Base-by-base conservation (phyloP, 1,139 yeast species). In the Yamadazyma aaseri region DNA sequence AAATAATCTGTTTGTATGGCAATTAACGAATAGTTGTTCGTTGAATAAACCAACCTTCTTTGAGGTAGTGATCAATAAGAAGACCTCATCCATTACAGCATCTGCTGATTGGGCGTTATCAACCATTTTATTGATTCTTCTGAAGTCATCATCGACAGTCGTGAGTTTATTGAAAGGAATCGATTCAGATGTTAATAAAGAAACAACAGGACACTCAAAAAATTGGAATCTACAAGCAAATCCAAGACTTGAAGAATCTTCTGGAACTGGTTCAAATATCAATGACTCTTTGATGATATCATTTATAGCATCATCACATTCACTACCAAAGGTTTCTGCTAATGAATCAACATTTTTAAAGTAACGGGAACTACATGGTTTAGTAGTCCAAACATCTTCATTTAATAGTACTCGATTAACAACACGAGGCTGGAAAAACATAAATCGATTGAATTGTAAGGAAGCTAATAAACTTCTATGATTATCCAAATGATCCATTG, bases 321-420 rank as follows among this genome's bases (percentile, higher is more conserved):
- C 50, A 42, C 67, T 68, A 0, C 83, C 82, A 3, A 75, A 68
- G 34, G 78, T 63, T 10, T 71, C 73, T 14, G 58, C 50, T 3
- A 79, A 44, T 2, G 76, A 65, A 17, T 58, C 55, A 1, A 81
- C 86, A 10, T 60, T 60, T 38, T 66, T 63, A 56, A 82, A 81
- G 41, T 58, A 65, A 4, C 44, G 44, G 1, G 63, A 53, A 10
- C 55, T 49, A 1, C 80, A 52, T 1, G 66, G 63, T 31, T 62
- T 63, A 9, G 69, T 56, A 1, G 84, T 70, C 86, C 87, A 80
- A 33, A 76, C 76, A 41, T 70, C 73, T 31, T 76, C 81, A 5
- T 58, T 59, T 18, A 79, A 45, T 9, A 66, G 45, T 1, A 65
- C 49, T 31, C 72, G 34, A 6, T 51, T 43, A 2, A 43, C 44